These are phyloP conservation scores for Furcasterigmium sp. DNA, from an alignment of 2,329 filamentous ascomycete genomes.

Conservation along the genomic window DNA sequence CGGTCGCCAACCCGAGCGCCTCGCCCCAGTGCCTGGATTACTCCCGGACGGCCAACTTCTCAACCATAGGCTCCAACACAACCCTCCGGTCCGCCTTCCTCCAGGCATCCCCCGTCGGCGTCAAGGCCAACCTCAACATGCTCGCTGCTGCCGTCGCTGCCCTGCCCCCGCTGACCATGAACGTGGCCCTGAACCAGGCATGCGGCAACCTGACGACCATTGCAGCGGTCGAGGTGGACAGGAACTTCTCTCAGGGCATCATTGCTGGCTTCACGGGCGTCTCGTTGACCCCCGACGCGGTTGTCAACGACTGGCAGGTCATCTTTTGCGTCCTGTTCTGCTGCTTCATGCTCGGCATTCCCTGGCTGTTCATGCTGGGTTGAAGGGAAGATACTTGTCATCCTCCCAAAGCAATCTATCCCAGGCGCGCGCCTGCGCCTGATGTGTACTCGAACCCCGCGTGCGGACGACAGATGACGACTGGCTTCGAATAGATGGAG, in stretches of 20 bases:
- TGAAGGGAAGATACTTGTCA: background rate
- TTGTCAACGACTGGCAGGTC: background rate
- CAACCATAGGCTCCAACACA: conserved; percentile 37
- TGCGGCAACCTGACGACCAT: conserved; percentile 40
- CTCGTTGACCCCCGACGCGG: conserved; percentile 2
- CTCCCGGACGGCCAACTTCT: conserved; percentile 38
- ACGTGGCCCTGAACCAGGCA: conserved; percentile 31
- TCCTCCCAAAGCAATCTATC: no score
- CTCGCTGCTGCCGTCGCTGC: conserved; percentile 33
- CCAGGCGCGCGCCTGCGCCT: no score
- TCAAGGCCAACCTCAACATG: conserved; percentile 28
- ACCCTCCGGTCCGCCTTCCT: conserved; percentile 40
- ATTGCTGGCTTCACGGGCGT: conserved; percentile 27
- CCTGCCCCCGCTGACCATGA: conserved; percentile 28
- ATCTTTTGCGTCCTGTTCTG: background rate
- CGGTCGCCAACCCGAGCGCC: conserved; percentile 2
- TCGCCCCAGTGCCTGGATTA: conserved; percentile 32
- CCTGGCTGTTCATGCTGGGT: conserved; percentile 4
- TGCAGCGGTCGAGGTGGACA: conserved; percentile 34
- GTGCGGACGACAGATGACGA: no score
- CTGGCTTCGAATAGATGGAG: no score
- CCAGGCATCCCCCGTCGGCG: conserved; percentile 34
- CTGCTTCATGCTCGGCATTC: background rate
- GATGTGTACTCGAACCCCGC: no score
- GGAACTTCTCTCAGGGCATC: conserved; percentile 36